Base-by-base conservation (phyloP, 345 rosid species). In the Salix udensis region DNA sequence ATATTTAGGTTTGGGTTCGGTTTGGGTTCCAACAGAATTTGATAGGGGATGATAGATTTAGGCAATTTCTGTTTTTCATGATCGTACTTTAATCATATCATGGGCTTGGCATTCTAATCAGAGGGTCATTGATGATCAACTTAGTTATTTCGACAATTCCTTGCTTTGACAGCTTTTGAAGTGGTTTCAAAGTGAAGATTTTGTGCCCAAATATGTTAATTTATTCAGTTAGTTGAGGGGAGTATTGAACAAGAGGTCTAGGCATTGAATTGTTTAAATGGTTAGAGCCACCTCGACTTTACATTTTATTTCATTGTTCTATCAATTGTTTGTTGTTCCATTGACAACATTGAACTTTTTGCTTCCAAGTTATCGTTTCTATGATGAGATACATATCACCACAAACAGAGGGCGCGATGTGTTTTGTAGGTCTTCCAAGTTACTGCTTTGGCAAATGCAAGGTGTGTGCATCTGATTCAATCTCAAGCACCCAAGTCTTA, bases 381-480 rank as follows among this genome's bases (percentile, higher is more conserved):
- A 93, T 97, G 82, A 95, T 95, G 98, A 89, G 98, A 83, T 95
- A 95, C 76, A 93, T 95, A 84, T 93, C 98, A 69, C 93, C 98
- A n/a, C 97, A 93, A 87, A 95, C 98, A 72, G 97, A 95, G 72
- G 96, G 96, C 50, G 77, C 90, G 1, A 89, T 95, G 55, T 94
- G 98, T 71, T 95, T 95, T 76, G 87, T 95, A 65, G 98, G 98
- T 70, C 97, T 95, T 76, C 93, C 98, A 42, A n/a, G n/a, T n/a
- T n/a, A 95, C 98, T 62, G 98, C 98, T 80, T 85, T 95, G 81
- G 98, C 98, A 72, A 95, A 95, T 86, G 97, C 98, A 71, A 87
- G 97, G 98, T 93, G 46, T 79, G 89, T 76, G 37, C 15, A 2
- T 62, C 21, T 39, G 26, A 48, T 44, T 6, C 67, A 79, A 68